Conservation (phyloP, 139 green algal species). For the Nannochloris sp. region DNA sequence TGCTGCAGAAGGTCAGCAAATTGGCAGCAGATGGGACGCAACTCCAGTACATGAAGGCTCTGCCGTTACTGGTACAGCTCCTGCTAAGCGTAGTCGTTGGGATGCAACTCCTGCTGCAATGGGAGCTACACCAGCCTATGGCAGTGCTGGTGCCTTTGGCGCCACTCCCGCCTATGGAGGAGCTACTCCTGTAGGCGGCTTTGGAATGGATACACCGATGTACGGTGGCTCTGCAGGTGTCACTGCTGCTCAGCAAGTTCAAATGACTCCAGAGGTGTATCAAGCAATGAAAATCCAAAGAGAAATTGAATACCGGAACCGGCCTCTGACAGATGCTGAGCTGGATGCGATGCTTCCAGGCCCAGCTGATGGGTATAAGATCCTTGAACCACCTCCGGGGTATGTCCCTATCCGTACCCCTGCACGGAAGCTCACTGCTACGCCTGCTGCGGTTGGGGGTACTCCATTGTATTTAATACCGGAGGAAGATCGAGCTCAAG, state of each 20-base stretch:
- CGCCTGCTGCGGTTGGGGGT: conserved; percentile 74
- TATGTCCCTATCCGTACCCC: conserved; percentile 94
- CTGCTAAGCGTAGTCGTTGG: conserved; percentile 36
- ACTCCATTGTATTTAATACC: conserved; percentile 74
- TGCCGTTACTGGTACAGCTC: conserved; percentile 2
- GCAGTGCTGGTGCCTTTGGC: background rate
- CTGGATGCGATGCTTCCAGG: conserved; percentile 90
- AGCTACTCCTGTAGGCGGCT: conserved; percentile 51
- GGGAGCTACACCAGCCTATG: conserved; percentile 30
- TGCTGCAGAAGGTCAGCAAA: conserved; percentile 5
- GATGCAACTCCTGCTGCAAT: conserved; percentile 30
- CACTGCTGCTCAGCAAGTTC: conserved; percentile 15
- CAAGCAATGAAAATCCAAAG: conserved; percentile 59
- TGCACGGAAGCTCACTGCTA: conserved; percentile 87
- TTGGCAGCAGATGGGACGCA: conserved; percentile 69
- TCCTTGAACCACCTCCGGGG: conserved; percentile 68
- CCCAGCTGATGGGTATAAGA: conserved; percentile 75
- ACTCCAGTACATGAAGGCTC: conserved; percentile 23
- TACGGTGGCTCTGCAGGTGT: conserved; percentile 6
- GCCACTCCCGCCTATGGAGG: conserved; percentile 45
- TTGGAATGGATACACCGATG: conserved; percentile 67
- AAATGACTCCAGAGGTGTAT: conserved; percentile 77
- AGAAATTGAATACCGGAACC: conserved; percentile 92
- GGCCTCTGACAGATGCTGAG: conserved; percentile 86
- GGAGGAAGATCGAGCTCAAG: conserved; percentile 66